These are phyloP conservation scores for Fusarium bactridioides DNA, from an alignment of 2,329 filamentous ascomycete species.

Conservation along the genomic window DNA sequence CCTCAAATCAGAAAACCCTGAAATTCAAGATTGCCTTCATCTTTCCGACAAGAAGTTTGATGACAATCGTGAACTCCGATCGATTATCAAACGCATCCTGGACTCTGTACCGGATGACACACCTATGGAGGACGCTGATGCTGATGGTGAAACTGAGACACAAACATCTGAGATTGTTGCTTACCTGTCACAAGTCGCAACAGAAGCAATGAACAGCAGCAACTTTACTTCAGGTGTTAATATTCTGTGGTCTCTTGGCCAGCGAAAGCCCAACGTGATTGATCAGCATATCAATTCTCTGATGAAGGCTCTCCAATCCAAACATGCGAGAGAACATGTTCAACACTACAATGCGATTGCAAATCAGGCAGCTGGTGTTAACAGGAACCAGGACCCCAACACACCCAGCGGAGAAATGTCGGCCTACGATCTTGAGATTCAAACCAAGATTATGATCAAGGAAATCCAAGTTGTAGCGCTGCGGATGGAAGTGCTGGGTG, in stretches of 20 bases:
- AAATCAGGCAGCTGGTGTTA: constrained; percentile 56
- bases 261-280: constrained; percentile 84
- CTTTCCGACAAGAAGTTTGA: constrained; percentile 74
- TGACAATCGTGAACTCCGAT: constrained; percentile 73
- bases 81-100: constrained; percentile 82
- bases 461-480: constrained; percentile 91
- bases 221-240: constrained; percentile 92
- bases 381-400: constrained; percentile 61
- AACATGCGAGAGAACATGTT: constrained; percentile 93
- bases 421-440: constrained; percentile 83
- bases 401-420: constrained; percentile 66
- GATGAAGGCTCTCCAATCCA: constrained; percentile 92
- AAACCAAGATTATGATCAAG: constrained; percentile 91
- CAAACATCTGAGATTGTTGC: constrained; percentile 87
- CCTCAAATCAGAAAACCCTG: constrained; percentile 85
- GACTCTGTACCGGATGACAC: constrained; percentile 84
- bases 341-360: constrained; percentile 71
- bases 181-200: constrained; percentile 84
- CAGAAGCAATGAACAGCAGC: constrained; percentile 81
- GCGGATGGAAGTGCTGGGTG: constrained; percentile 90
- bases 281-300: constrained; percentile 87
- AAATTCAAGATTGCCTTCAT: constrained; percentile 93
- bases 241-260: constrained; percentile 88
- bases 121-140: constrained; percentile 78
- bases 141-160: constrained; percentile 82